Evolutionary conservation across 2,329 filamentous ascomycete genomes (phyloP), one percentile per base, ranked within the genome.

Genomic region (Dothideomycetes sp.): DNA sequence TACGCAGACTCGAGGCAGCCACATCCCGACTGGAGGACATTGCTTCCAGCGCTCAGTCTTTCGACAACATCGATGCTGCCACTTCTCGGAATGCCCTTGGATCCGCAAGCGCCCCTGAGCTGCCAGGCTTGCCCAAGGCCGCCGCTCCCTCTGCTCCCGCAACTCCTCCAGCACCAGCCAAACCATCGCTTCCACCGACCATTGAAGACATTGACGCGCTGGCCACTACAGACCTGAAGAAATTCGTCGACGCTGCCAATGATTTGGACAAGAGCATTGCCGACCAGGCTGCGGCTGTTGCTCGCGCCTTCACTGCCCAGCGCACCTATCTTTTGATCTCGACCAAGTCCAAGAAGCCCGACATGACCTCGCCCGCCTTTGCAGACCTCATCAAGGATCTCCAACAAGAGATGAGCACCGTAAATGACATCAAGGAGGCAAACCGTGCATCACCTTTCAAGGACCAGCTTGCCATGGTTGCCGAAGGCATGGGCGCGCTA

Each of bases 21-120:
- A 98, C 91, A 38, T 91, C 87, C 48, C 81, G 91, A 43, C 77
- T 98, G 41, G 91, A 98, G 68, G 91, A 98, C 61, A 94, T 98
- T 56, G 89, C 91, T 34, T 79, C 84, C 49, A 81, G 85, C n/a
- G 55, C 64, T 4, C 53, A 58, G 12, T 77, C 73, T 40, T 66
- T 75, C 49, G 79, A 82, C 62, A 38, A 47, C 19, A 57, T 63
- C 60, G 33, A 55, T 24, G 39, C 37, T 18, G 42, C 33, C 14
- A 35, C 46, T n/a, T 34, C 41, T 9, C 18, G 36, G 3, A 31
- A 37, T 14, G 36, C 42, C 40, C 44, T 45, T 14, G 36, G 49
- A 9, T 47, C 63, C 4, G 58, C 61, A 59, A 45, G 61, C 54
- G 31, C 51, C 27, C 48, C 53, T 17, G 44, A 52, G 11, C 49